These are phyloP conservation scores for Ramularia endophylla DNA, from an alignment of 2,329 filamentous ascomycete species.

Conservation along the genomic window DNA sequence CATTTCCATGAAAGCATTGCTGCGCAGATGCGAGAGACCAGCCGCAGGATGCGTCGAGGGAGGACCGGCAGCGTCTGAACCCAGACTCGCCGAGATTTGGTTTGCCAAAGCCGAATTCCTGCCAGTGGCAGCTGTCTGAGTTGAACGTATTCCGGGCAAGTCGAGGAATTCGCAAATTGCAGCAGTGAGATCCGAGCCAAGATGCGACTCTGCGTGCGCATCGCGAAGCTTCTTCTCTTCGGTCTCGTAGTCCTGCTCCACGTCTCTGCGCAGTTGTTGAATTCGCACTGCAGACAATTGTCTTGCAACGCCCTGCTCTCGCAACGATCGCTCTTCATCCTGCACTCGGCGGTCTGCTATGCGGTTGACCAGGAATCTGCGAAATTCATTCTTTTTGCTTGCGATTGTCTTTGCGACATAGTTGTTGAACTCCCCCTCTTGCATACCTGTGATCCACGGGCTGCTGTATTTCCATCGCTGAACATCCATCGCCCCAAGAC, in stretches of 20 bases:
- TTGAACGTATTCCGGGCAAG: constrained; percentile 30
- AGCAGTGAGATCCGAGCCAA: constrained; percentile 47
- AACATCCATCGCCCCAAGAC: constrained; percentile 9
- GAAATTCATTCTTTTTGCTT: constrained; percentile 29
- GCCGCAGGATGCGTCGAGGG: constrained; percentile 61
- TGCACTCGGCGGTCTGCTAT: constrained; percentile 19
- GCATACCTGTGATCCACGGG: constrained; percentile 53
- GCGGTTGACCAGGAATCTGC: constrained; percentile 23
- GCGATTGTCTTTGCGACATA: constrained; percentile 41
- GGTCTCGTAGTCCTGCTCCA: constrained; percentile 26
- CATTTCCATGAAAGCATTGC: constrained; percentile 50
- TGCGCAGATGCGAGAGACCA: constrained; percentile 56
- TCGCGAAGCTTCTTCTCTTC: constrained; percentile 36
- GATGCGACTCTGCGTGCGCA: constrained; percentile 41
- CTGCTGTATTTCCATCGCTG: constrained; percentile 53
- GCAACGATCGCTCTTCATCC: constrained; percentile 14
- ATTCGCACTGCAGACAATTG: constrained; percentile 10
- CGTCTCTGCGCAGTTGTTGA: constrained; percentile 11
- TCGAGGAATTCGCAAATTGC: constrained; percentile 53
- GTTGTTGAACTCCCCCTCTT: constrained; percentile 48
- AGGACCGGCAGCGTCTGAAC: constrained; percentile 36
- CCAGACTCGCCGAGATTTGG: constrained; percentile 18
- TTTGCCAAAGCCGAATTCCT: constrained; percentile 8
- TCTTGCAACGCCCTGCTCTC: constrained; percentile 12
- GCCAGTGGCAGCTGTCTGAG: constrained; percentile 1